A percentile compares a stretch with the other conserved stretches of the same genome.
Conservation (phyloP, 2,329 filamentous ascomycete species). For the Arthrobotrys sphaeroides region DNA sequence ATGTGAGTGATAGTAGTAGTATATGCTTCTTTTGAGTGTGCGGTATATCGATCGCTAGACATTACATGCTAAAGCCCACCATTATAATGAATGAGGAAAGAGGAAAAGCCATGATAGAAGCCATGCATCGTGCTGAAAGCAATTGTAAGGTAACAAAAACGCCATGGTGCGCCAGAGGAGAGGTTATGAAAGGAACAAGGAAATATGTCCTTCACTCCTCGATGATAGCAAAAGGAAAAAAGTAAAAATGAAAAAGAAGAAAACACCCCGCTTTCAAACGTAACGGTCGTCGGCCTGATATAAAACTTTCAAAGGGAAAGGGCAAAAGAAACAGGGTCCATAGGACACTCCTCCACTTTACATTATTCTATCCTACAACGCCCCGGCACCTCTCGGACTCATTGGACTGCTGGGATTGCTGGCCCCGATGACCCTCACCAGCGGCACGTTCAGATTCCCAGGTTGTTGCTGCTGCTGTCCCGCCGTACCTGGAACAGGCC, state of each 20-base stretch:
- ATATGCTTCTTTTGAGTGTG: constrained; percentile 16
- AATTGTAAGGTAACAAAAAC: constrained; percentile 8
- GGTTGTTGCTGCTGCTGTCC: neutral
- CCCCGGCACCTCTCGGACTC: constrained; percentile 28
- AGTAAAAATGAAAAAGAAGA: neutral
- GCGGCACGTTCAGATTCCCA: constrained; percentile 35
- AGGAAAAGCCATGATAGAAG: neutral
- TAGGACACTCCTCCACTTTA: neutral
- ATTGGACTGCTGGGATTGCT: constrained; percentile 48
- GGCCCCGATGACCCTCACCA: constrained; percentile 51
- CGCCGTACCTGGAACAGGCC: neutral
- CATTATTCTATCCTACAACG: constrained; percentile 38
- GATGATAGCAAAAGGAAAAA: neutral
- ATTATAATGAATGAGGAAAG: constrained; percentile 9
- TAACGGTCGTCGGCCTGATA: neutral
- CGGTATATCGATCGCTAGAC: constrained; percentile 40
- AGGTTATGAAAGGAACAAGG: neutral
- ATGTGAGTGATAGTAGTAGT: neutral
- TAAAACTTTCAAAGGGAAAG: too few species aligned
- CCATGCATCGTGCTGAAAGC: neutral
- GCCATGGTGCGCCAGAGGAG: constrained; percentile 25
- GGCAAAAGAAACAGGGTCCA: neutral
- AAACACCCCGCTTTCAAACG: constrained; percentile 19
- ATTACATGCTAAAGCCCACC: constrained; percentile 42
- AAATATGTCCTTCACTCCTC: neutral